Conservation (phyloP, 192 early-diverging fungal species). For the Haplosporangium gracile region DNA sequence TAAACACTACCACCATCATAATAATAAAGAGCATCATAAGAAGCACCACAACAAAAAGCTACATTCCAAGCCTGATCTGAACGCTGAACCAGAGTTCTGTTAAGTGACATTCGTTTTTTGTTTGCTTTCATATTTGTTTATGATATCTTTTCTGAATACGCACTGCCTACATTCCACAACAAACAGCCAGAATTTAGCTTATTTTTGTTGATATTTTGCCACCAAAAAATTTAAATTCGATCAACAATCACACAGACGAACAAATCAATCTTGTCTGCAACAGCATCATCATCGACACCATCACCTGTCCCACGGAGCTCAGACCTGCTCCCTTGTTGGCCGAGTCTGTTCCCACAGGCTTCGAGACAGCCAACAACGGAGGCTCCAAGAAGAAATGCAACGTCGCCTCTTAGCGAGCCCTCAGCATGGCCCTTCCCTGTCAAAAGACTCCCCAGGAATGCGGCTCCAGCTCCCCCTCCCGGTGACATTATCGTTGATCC, state of each 20-base stretch:
- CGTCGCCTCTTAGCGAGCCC: background rate
- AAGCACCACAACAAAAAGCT: background rate
- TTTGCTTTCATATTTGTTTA: background rate
- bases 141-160: too few relatives aligned
- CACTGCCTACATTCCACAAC: too few relatives aligned
- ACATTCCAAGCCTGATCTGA: background rate
- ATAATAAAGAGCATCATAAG: background rate
- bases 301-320: background rate
- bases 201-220: background rate
- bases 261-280: slow-evolving; percentile 18
- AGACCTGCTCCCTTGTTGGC: background rate
- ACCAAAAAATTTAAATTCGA: background rate
- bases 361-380: background rate
- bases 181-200: too few relatives aligned
- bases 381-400: background rate
- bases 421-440: slow-evolving; percentile 7
- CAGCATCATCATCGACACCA: slow-evolving; percentile 7
- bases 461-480: background rate
- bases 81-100: background rate
- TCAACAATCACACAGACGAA: background rate
- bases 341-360: background rate
- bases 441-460: background rate
- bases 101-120: background rate
- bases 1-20: background rate
- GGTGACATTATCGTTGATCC: too few relatives aligned